phyloP scores from a whole-genome alignment of 2,329 filamentous ascomycete species.

The Colletotrichum destructivum region DNA sequence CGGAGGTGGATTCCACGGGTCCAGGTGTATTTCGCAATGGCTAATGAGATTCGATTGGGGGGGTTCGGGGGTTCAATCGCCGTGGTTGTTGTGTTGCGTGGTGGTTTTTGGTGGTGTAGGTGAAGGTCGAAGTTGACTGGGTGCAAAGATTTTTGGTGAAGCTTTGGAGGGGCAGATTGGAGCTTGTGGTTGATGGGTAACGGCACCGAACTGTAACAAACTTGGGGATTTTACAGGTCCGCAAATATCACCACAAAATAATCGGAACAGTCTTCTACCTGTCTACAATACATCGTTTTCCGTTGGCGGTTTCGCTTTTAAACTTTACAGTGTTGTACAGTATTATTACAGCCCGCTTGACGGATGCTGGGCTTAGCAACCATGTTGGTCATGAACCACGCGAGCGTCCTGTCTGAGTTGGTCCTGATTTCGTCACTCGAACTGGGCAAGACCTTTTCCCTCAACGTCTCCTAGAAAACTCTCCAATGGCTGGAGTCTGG shows the following conservation, averaged over 20 bases:
- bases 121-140: slow-evolving; percentile 16
- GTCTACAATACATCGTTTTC: neutral
- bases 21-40: neutral
- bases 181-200: slow-evolving; percentile 15
- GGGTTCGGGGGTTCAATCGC: neutral
- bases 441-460: too few relatives aligned
- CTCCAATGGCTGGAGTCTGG: neutral
- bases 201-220: neutral
- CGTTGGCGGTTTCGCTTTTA: slow-evolving; percentile 11
- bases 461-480: too few relatives aligned
- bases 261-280: too few relatives aligned
- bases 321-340: slow-evolving; percentile 25
- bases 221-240: neutral
- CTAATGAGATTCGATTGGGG: neutral
- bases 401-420: neutral
- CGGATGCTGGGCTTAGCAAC: neutral
- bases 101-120: slow-evolving; percentile 25
- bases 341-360: neutral
- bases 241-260: neutral
- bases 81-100: neutral
- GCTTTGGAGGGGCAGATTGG: slow-evolving; percentile 40
- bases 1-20: neutral
- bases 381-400: neutral
- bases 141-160: slow-evolving; percentile 42
- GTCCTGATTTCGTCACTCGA: neutral